phyloP scores from a whole-genome alignment of 257 asterid species.

The Solanum chiquidenum region DNA sequence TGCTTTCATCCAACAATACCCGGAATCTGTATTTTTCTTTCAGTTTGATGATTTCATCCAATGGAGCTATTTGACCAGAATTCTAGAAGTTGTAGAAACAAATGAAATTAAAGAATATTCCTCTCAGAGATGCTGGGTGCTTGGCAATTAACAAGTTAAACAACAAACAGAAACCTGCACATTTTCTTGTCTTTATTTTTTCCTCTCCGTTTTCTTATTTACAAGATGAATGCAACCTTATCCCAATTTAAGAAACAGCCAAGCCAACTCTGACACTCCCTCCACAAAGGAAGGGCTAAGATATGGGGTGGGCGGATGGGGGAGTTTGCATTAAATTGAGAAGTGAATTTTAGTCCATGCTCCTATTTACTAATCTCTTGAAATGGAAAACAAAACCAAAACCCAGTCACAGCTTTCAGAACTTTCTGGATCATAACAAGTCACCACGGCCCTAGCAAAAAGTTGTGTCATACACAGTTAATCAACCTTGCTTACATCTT shows the following conservation, averaged over 20 bases:
- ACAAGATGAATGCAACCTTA: neutral
- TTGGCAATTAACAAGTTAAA: neutral
- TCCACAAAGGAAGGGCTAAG: neutral
- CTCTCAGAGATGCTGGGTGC: neutral
- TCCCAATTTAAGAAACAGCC: neutral
- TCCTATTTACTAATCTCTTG: neutral
- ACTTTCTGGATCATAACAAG: neutral
- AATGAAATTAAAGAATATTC: neutral
- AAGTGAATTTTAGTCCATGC: neutral
- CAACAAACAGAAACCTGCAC: neutral
- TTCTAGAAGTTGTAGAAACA: constrained; percentile 36
- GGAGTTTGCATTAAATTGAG: neutral
- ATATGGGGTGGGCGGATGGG: neutral
- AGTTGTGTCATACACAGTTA: neutral
- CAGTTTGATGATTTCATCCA: constrained; percentile 71
- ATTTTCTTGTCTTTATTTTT: neutral
- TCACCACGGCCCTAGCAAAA: neutral
- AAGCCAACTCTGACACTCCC: neutral
- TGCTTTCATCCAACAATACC: constrained; percentile 83
- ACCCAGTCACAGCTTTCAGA: neutral
- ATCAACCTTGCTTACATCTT: neutral
- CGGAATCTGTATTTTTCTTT: constrained; percentile 87
- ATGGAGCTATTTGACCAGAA: constrained; percentile 89
- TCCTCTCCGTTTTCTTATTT: neutral
- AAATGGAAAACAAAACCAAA: neutral